Base-by-base conservation (phyloP, 805 yeast species). In the Zygosaccharomyces kombuchaensis region DNA sequence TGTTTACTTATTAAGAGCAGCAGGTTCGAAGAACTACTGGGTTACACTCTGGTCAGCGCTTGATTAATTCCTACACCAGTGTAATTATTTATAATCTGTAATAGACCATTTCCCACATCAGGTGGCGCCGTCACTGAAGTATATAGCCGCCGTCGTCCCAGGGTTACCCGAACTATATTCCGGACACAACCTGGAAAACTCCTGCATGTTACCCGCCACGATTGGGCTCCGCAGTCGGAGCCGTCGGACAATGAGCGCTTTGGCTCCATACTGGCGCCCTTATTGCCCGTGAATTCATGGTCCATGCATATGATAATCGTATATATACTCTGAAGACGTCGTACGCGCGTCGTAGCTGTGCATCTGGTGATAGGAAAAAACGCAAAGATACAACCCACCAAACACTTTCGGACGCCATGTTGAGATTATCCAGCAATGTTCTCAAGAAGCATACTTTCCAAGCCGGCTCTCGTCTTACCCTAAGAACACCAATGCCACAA, bases 11-110 rank as follows among this genome's bases (percentile, higher is more conserved):
- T 89, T 43, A 72, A 80, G 29, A 81, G 82, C 46, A 88, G 80
- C 56, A 70, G 96, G 52, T 83, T 84, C 55, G 87, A 81, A 49
- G 78, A 86, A 22, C 70, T 88, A 53, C 76, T 91, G 2, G 87
- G 93, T 2, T 87, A 85, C 60, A 75, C 89, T 19, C 70, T 87
- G 41, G 80, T 87, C 2, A 73, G 86, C 34, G 74, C 81, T 9
- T 77, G 57, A 29, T 16, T 19, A 19, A 19, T 19, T 4, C 21
- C 21, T 3, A 19, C 21, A 19, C 21, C 21, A 19, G 21, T 19
- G 21, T 19, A 19, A 19, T 19, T 19, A 4, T 19, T 19, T 19
- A 34, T 34, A 27, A n/a, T 4, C 14, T 26, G 4, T 26, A 26
- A 36, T n/a, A 12, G 14, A 34, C 12, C 9, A 34, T 34, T 17